A percentile compares a stretch with the other conserved stretches of the same genome.
Evolutionary conservation across 1,139 yeast genomes (phyloP).

Genomic region (Nematodospora anomalae): DNA sequence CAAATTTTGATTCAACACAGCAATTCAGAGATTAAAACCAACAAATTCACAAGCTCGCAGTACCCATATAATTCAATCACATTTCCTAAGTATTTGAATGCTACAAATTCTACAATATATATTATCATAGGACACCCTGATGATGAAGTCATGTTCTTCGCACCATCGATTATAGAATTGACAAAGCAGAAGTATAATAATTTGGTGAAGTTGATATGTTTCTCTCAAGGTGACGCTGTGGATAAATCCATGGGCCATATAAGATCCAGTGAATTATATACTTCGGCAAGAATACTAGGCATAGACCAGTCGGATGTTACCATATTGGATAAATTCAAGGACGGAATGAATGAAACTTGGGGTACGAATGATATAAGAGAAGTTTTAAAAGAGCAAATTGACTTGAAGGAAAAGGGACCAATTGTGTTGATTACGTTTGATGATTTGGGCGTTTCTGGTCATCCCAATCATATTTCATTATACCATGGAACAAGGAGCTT

Average conservation of each 20-base stretch:
- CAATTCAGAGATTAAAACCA: conserved; percentile 28
- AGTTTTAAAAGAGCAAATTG: conserved; percentile 18
- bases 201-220: conserved; percentile 60
- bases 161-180: conserved; percentile 69
- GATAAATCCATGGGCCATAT: conserved; percentile 69
- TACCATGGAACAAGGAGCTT: conserved; percentile 53
- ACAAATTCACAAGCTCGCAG: conserved; percentile 20
- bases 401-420: conserved; percentile 14
- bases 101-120: conserved; percentile 40
- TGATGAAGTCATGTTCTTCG: conserved; percentile 97
- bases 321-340: conserved; percentile 56
- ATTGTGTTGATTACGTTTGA: conserved; percentile 78
- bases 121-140: conserved; percentile 93
- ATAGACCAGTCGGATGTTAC: conserved; percentile 44
- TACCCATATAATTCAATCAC: conserved; percentile 43
- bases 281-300: conserved; percentile 61
- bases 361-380: conserved; percentile 41
- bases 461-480: conserved; percentile 78
- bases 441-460: conserved; percentile 76
- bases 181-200: conserved; percentile 50
- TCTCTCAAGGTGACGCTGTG: conserved; percentile 68
- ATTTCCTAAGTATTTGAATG: conserved; percentile 29
- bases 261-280: conserved; percentile 58
- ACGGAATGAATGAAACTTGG: conserved; percentile 78
- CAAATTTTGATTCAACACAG: conserved; percentile 34